Percentiles rank a stretch among this genome's conserved stretches.
Evolutionary conservation across 2,329 filamentous ascomycete species (phyloP).

Genomic region (Fusarium tupiense): DNA sequence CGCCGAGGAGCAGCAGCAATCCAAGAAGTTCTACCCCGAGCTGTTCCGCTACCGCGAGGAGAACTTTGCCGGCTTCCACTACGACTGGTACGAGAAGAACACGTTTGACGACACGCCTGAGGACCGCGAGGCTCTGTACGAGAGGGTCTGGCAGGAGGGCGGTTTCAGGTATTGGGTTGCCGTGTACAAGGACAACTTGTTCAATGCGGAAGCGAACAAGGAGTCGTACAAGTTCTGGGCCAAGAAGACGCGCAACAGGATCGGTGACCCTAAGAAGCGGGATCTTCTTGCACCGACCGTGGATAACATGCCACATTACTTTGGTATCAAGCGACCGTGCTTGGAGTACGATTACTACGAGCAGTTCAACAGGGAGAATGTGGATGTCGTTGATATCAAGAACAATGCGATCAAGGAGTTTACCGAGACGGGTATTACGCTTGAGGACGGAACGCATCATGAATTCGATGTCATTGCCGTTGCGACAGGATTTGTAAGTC

Average conservation of each 20-base stretch:
- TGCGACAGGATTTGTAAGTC: constrained; percentile 58
- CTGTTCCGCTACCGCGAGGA: constrained; percentile 63
- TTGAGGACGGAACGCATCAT: constrained; percentile 53
- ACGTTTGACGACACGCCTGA: constrained; percentile 64
- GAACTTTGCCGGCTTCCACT: constrained; percentile 68
- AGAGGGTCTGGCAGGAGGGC: constrained; percentile 59
- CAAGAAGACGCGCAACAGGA: constrained; percentile 59
- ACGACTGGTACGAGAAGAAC: constrained; percentile 62
- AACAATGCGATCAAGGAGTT: constrained; percentile 54
- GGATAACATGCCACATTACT: constrained; percentile 59
- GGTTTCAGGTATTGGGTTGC: constrained; percentile 66
- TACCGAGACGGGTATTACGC: constrained; percentile 52
- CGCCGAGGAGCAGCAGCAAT: constrained; percentile 51
- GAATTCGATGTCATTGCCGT: constrained; percentile 57
- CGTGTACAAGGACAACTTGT: constrained; percentile 63
- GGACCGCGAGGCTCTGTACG: constrained; percentile 59
- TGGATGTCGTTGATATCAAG: constrained; percentile 55
- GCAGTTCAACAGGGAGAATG: constrained; percentile 56
- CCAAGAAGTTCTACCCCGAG: constrained; percentile 56
- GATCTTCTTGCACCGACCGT: constrained; percentile 62
- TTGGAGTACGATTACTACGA: constrained; percentile 58
- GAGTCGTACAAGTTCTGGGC: constrained; percentile 66
- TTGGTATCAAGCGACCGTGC: constrained; percentile 62
- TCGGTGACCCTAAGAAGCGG: constrained; percentile 58
- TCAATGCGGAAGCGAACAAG: constrained; percentile 58